Percentiles rank a stretch among this genome's conserved stretches.
Evolutionary conservation across 768 basidiomycete species (phyloP).

Genomic region (Boletus sp.): DNA sequence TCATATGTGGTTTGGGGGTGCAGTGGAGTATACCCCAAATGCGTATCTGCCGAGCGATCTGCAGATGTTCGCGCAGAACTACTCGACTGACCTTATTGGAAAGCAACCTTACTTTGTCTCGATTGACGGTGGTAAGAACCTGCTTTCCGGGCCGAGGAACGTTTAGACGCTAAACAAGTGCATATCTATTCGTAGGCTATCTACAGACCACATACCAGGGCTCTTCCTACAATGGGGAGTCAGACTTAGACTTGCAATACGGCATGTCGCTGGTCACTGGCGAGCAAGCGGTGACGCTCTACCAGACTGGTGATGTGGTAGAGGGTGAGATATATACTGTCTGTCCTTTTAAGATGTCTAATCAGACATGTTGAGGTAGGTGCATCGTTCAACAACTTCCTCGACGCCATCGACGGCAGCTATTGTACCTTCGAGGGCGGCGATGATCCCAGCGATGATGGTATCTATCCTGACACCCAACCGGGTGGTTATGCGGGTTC

Average conservation of each 20-base stretch:
- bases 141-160: background rate
- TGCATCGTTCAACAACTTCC: conserved; percentile 38
- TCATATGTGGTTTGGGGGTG: background rate
- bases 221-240: conserved; percentile 28
- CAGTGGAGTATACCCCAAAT: conserved; percentile 37
- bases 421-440: conserved; percentile 39
- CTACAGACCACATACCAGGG: conserved; percentile 20
- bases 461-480: conserved; percentile 24
- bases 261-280: conserved; percentile 32
- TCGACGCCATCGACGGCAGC: conserved; percentile 38
- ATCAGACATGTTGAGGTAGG: conserved; percentile 10
- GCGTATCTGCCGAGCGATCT: conserved; percentile 31
- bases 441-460: conserved; percentile 31
- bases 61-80: conserved; percentile 32
- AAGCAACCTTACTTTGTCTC: conserved; percentile 30
- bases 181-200: conserved; percentile 16
- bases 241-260: conserved; percentile 33
- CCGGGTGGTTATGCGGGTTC: conserved; percentile 21
- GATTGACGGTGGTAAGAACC: conserved; percentile 35
- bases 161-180: background rate
- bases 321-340: conserved; percentile 15
- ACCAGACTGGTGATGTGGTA: conserved; percentile 32
- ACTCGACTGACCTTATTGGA: conserved; percentile 21
- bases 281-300: conserved; percentile 30
- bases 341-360: background rate